Conservation (phyloP, 2,329 filamentous ascomycete species). For the Drechslerella dactyloides region DNA sequence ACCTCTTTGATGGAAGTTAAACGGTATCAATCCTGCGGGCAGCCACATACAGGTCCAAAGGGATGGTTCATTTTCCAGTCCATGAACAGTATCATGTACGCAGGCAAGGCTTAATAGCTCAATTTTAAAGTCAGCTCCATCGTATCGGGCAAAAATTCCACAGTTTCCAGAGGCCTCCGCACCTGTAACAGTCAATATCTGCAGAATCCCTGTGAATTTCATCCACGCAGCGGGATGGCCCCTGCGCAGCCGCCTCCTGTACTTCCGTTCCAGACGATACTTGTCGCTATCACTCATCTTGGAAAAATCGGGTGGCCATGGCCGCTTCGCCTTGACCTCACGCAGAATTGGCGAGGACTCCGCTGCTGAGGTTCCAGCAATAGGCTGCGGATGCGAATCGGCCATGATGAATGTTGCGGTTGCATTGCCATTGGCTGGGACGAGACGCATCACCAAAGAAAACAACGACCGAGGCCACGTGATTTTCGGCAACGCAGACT, state of each 20-base stretch:
- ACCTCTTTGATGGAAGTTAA: background rate
- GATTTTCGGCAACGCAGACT: background rate
- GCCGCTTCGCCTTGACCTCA: slow-evolving; percentile 28
- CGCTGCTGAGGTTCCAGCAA: background rate
- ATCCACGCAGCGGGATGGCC: slow-evolving; percentile 35
- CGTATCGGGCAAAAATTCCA: background rate
- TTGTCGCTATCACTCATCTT: slow-evolving; percentile 39
- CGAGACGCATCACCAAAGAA: background rate
- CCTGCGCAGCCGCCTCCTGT: slow-evolving; percentile 29
- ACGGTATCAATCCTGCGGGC: background rate
- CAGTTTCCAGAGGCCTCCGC: background rate
- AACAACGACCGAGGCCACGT: background rate
- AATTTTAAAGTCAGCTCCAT: background rate
- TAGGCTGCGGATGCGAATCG: slow-evolving; percentile 8
- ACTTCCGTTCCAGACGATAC: slow-evolving; percentile 46
- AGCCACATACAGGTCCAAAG: slow-evolving; percentile 31
- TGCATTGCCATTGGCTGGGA: background rate
- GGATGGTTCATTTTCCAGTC: slow-evolving; percentile 46
- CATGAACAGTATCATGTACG: slow-evolving; percentile 46
- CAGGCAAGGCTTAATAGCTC: slow-evolving; percentile 16
- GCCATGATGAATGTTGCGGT: slow-evolving; percentile 10
- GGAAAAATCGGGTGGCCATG: slow-evolving; percentile 42
- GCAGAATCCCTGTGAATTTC: slow-evolving; percentile 43
- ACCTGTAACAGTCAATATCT: slow-evolving; percentile 42
- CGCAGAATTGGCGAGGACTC: slow-evolving; percentile 32